Base-by-base conservation (phyloP, 768 basidiomycete species). In the Podaxis sp. region DNA sequence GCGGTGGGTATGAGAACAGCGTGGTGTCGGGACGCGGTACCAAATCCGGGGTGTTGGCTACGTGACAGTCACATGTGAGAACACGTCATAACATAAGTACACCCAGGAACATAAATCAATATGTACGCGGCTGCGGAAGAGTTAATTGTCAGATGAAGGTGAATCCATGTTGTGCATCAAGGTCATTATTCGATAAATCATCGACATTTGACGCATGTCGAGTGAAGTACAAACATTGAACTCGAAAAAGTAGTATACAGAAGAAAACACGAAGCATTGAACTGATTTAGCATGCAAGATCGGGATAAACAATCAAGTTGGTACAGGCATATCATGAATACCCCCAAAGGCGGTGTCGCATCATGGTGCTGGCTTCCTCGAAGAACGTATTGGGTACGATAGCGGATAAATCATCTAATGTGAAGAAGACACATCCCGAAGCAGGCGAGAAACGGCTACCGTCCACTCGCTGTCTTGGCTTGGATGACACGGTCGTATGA, bases 401-500 rank as follows among this genome's bases (percentile, higher is more conserved):
- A 57, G 17, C 56, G 15, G 12, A 59, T 38, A 50, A 43, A 37
- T 9, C 29, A 4, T 12, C 29, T 38, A 25, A 19, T 12, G 22
- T 38, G 36, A 40, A 50, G 25, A 40, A 59, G 9, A 22, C n/a
- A 40, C 58, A 59, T 50, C 24, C 36, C n/a, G 40, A 43, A 41
- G 13, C 40, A 17, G 40, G 15, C 40, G 22, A 29, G 49, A 19
- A 22, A 17, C 46, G 25, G 49, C 65, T 58, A 70, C 65, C 69
- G 72, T 65, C 61, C 65, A 59, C 68, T 72, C 51, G 68, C 66
- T 55, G 77, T 73, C 76, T 86, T 89, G 27, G 86, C 88, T 47
- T 77, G 73, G 60, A 82, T 77, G 40, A 90, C 85, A 56, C 88
- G 80, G 62, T 91, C 90, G 67, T 85, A 86, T 24, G 87, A 85